phyloP scores from a whole-genome alignment of 257 asterid genomes.

The Gentiana macrophylla region DNA sequence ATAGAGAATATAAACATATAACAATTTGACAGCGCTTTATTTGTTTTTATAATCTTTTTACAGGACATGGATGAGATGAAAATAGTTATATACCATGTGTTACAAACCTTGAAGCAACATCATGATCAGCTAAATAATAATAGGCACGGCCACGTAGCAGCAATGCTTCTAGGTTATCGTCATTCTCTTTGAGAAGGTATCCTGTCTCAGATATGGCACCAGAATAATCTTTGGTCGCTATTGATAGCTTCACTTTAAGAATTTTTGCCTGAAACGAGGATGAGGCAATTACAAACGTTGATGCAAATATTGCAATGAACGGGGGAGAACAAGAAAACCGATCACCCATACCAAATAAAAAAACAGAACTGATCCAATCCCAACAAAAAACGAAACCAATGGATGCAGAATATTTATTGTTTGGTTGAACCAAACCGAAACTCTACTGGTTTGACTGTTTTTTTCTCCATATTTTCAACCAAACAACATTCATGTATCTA shows the following conservation, averaged over 20 bases:
- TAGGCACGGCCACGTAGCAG: constrained; percentile 91
- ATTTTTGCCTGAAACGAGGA: constrained; percentile 58
- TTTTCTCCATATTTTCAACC: too few species aligned
- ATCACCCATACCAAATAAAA: too few species aligned
- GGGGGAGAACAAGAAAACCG: too few species aligned
- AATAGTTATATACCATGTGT: constrained; percentile 3
- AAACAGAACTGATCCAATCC: too few species aligned
- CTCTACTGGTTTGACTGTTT: too few species aligned
- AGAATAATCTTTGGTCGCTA: constrained; percentile 68
- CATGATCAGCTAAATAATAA: constrained; percentile 91
- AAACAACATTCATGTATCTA: too few species aligned
- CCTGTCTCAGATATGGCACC: constrained; percentile 79
- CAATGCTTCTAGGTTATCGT: constrained; percentile 72
- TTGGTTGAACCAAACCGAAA: too few species aligned
- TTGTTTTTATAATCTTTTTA: neutral
- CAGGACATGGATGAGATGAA: neutral
- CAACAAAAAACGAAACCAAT: too few species aligned
- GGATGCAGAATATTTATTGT: too few species aligned
- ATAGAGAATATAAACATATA: neutral
- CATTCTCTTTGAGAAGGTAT: constrained; percentile 79
- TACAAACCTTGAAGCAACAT: constrained; percentile 66
- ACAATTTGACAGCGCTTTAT: neutral
- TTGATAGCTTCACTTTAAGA: constrained; percentile 55
- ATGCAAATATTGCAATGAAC: too few species aligned
- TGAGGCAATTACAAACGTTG: neutral